A percentile compares a stretch with the other conserved stretches of the same genome.
Evolutionary conservation across 306 rosid genomes (phyloP).

Genomic region (Hippophae gyantsensis): DNA sequence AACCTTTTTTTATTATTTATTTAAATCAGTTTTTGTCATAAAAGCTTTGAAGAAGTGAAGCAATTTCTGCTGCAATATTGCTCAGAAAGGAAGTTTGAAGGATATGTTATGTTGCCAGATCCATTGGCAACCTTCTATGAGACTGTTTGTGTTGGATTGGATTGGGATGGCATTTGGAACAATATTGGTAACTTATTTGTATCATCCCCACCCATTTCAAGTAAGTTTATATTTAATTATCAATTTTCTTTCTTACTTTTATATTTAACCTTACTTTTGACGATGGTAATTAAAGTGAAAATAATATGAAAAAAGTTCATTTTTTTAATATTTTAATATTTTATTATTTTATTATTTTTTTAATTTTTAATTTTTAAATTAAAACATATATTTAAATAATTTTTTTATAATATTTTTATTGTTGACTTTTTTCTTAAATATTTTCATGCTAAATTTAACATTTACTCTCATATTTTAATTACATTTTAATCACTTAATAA

Average conservation of each 20-base stretch:
- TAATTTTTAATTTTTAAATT: too few species aligned
- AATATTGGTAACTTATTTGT: conserved; percentile 14
- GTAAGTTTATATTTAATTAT: not conserved
- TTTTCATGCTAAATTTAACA: too few species aligned
- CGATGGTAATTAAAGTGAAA: too few species aligned
- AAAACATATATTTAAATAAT: too few species aligned
- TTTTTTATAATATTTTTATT: too few species aligned
- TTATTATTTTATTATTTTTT: too few species aligned
- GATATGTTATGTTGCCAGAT: conserved; percentile 41
- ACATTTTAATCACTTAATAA: too few species aligned
- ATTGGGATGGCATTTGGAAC: conserved; percentile 26
- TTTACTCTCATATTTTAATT: too few species aligned
- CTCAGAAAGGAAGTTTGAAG: conserved; percentile 21
- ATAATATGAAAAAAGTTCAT: too few species aligned
- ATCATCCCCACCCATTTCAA: not conserved
- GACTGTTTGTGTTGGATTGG: conserved; percentile 51
- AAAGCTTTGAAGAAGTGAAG: conserved; percentile 39
- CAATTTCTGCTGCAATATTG: conserved; percentile 32
- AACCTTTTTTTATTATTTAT: not conserved
- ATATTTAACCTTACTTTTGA: too few species aligned
- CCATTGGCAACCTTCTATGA: conserved; percentile 50
- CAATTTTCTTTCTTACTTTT: not conserved
- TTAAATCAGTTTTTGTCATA: conserved; percentile 40
- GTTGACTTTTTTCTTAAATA: too few species aligned
- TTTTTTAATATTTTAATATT: too few species aligned